Percentiles rank a stretch among this genome's conserved stretches.
These are phyloP conservation scores for Colletotrichum cordylinicola DNA, from an alignment of 2,329 filamentous ascomycete genomes.

Conservation along the genomic window DNA sequence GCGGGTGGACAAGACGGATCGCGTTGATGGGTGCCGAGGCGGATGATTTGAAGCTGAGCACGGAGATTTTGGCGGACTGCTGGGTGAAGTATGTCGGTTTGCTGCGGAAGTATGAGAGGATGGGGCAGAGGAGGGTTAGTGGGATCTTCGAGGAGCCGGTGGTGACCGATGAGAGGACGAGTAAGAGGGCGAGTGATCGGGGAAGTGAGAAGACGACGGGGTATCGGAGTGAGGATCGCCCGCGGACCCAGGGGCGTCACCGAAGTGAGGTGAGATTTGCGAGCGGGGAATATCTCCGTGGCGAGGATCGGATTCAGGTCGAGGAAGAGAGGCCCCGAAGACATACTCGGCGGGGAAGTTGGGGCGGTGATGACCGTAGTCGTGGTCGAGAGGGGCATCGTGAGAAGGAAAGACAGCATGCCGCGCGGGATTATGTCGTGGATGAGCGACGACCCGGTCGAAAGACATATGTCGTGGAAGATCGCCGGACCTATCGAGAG, in stretches of 20 bases:
- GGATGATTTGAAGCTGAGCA: conserved; percentile 7
- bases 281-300: not conserved
- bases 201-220: not conserved
- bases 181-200: not conserved
- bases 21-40: not conserved
- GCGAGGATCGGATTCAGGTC: not conserved
- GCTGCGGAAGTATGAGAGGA: conserved; percentile 7
- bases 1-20: not conserved
- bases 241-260: not conserved
- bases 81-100: conserved; percentile 10
- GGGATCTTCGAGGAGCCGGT: not conserved
- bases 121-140: conserved; percentile 6
- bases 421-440: not conserved
- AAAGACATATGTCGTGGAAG: not conserved
- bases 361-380: not conserved
- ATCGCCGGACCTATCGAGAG: not conserved
- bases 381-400: not conserved
- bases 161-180: not conserved
- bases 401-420: not conserved
- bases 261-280: not conserved
- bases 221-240: not conserved
- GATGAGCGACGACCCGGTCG: not conserved
- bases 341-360: not conserved
- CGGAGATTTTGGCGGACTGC: conserved; percentile 6
- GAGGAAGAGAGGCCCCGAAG: not conserved